Conservation (phyloP, 352 stramenopile genomes). For the Globisporangium abappressorium region DNA sequence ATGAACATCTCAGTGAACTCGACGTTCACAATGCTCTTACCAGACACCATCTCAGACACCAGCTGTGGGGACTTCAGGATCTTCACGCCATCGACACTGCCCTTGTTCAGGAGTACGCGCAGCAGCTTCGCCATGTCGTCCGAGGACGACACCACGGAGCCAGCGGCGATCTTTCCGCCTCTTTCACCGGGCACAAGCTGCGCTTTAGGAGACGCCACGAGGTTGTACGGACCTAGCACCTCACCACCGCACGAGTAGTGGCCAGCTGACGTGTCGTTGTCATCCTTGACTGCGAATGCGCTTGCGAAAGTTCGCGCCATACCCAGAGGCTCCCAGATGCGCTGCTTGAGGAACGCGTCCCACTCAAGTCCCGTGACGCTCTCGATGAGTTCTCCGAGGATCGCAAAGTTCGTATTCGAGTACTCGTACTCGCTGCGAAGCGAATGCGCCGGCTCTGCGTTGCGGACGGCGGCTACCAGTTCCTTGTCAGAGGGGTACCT, state of each 20-base stretch:
- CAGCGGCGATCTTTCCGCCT: constrained; percentile 26
- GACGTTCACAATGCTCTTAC: constrained; percentile 40
- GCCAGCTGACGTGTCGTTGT: constrained; percentile 16
- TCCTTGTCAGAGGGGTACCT: constrained; percentile 35
- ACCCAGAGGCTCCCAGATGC: constrained; percentile 49
- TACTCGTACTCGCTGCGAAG: constrained; percentile 56
- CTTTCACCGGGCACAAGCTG: neutral
- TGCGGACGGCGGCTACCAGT: constrained; percentile 29
- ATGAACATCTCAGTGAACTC: constrained; percentile 36
- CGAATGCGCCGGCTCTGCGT: constrained; percentile 37
- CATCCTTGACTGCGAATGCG: neutral
- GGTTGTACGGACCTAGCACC: constrained; percentile 40
- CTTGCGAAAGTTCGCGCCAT: constrained; percentile 53
- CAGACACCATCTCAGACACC: constrained; percentile 58
- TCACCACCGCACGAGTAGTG: constrained; percentile 51
- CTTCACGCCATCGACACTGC: constrained; percentile 38
- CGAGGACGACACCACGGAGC: constrained; percentile 47
- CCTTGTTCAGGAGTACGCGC: constrained; percentile 65
- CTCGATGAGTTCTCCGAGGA: constrained; percentile 58
- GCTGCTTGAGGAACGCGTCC: constrained; percentile 45
- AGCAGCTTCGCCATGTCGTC: constrained; percentile 56
- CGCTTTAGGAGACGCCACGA: constrained; percentile 30
- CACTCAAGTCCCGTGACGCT: constrained; percentile 42
- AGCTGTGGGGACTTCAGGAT: constrained; percentile 43
- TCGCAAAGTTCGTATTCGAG: constrained; percentile 59